These are phyloP conservation scores for Fusarium camptoceras DNA, from an alignment of 2,329 filamentous ascomycete genomes.

Conservation along the genomic window DNA sequence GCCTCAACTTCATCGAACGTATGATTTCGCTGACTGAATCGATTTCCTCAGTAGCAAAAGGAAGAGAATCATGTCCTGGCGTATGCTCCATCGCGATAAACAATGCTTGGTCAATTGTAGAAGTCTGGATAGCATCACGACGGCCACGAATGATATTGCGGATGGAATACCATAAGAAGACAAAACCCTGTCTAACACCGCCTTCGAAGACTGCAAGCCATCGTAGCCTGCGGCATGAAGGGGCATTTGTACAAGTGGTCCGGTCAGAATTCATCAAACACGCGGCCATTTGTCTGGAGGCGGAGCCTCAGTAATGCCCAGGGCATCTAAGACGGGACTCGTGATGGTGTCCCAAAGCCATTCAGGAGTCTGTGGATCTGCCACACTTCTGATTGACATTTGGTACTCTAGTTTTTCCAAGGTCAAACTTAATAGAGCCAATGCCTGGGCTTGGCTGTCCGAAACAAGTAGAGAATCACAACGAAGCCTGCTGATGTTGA, in stretches of 20 bases:
- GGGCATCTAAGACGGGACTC: background rate
- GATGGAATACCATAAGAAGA: background rate
- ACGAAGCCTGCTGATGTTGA: background rate
- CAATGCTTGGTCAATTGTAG: background rate
- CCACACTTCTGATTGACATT: background rate
- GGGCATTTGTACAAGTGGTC: background rate
- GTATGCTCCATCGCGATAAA: background rate
- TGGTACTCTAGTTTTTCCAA: background rate
- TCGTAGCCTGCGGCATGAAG: conserved; percentile 1
- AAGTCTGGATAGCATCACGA: background rate
- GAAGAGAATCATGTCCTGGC: background rate
- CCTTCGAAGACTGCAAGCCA: background rate
- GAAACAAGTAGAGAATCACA: background rate
- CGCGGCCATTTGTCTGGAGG: accelerated
- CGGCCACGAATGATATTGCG: background rate
- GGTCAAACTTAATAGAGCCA: background rate
- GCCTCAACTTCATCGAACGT: background rate
- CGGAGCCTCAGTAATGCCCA: background rate
- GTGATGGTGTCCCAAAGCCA: background rate
- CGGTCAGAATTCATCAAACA: background rate
- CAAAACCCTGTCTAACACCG: accelerated
- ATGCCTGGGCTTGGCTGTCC: background rate
- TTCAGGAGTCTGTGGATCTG: background rate
- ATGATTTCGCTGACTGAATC: accelerated
- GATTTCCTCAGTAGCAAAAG: background rate